phyloP scores from a whole-genome alignment of 768 basidiomycete genomes.

The Lentinula lateritia region DNA sequence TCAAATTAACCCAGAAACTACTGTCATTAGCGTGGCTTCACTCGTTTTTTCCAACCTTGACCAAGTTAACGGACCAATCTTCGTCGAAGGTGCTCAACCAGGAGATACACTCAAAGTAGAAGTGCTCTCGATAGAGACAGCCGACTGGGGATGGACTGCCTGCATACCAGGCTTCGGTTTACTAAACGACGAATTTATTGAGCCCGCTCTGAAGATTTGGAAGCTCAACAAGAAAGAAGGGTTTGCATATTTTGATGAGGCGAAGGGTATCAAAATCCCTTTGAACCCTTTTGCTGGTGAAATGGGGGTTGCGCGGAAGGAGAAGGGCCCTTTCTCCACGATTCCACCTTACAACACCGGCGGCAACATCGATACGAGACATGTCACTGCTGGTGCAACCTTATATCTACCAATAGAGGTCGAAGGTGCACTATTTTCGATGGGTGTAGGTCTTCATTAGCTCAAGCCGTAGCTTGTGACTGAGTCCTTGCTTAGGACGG shows the following conservation, averaged over 20 bases:
- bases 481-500: constrained; percentile 41
- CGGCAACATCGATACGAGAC: constrained; percentile 58
- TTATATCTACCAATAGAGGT: constrained; percentile 55
- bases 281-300: constrained; percentile 57
- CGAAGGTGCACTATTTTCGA: constrained; percentile 55
- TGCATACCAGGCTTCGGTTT: constrained; percentile 56
- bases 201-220: constrained; percentile 52
- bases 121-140: constrained; percentile 44
- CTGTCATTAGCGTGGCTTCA: constrained; percentile 25
- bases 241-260: constrained; percentile 48
- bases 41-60: constrained; percentile 44
- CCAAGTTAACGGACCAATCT: constrained; percentile 58
- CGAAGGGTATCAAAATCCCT: constrained; percentile 42
- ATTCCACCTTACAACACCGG: constrained; percentile 61
- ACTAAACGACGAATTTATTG: constrained; percentile 48
- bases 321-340: constrained; percentile 47
- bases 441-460: constrained; percentile 39
- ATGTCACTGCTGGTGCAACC: constrained; percentile 49
- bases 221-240: constrained; percentile 32
- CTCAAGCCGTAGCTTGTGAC: not conserved
- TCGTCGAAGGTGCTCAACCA: constrained; percentile 42
- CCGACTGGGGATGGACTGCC: constrained; percentile 61
- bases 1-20: constrained; percentile 43
- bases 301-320: constrained; percentile 55
- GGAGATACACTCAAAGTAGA: constrained; percentile 61